Conservation (phyloP, 306 rosid species). For the Arachis hypogaea region DNA sequence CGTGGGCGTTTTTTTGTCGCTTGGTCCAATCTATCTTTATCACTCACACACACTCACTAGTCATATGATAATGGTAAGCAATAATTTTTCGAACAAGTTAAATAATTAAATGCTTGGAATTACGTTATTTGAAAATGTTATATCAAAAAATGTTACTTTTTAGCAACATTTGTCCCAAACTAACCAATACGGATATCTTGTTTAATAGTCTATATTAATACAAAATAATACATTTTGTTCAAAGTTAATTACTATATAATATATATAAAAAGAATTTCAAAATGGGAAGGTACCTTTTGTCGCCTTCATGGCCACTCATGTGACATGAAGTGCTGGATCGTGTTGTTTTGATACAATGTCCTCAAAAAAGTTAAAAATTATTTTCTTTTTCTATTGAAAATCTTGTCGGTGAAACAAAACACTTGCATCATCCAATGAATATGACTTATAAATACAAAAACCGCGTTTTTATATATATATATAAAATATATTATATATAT, state of each 20-base stretch:
- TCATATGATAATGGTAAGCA: neutral
- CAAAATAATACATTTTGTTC: no score
- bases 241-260: no score
- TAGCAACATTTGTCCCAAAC: no score
- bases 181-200: no score
- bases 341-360: slow-evolving; percentile 18
- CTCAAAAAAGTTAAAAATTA: neutral
- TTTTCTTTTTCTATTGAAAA: neutral
- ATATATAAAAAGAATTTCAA: no score
- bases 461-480: no score
- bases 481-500: no score
- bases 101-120: neutral
- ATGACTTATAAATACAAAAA: no score
- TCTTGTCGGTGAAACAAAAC: slow-evolving; percentile 33
- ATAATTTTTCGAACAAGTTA: neutral
- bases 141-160: no score
- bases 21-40: slow-evolving; percentile 16
- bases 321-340: slow-evolving; percentile 29
- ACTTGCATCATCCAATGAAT: neutral
- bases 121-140: no score
- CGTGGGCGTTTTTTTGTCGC: neutral
- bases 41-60: neutral
- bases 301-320: slow-evolving; percentile 7
- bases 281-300: slow-evolving; percentile 30
- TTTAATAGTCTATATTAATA: no score